phyloP scores from a whole-genome alignment of 1,139 yeast species.

The Yamadazyma atmosphaerica region DNA sequence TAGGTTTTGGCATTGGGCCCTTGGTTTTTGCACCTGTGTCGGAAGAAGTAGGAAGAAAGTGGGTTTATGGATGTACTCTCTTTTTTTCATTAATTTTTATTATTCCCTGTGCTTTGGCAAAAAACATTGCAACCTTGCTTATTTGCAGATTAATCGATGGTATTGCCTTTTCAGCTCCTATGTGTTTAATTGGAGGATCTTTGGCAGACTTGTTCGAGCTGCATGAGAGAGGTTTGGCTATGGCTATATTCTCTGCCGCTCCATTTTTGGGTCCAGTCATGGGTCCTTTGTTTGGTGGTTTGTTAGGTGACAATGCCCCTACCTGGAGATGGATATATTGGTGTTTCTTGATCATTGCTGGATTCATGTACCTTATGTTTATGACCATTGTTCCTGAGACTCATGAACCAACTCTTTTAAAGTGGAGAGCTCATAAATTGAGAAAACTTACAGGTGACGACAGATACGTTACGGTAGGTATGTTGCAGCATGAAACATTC shows the following conservation, averaged over 20 bases:
- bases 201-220: constrained; percentile 71
- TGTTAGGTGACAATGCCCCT: constrained; percentile 56
- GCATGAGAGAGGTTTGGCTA: constrained; percentile 68
- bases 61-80: constrained; percentile 58
- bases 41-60: constrained; percentile 68
- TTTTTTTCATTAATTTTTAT: constrained; percentile 62
- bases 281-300: constrained; percentile 65
- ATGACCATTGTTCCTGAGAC: constrained; percentile 50
- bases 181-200: constrained; percentile 79
- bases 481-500: constrained; percentile 11
- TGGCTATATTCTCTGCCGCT: constrained; percentile 70
- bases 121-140: constrained; percentile 68
- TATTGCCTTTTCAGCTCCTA: constrained; percentile 73
- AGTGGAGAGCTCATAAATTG: constrained; percentile 50
- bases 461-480: constrained; percentile 40
- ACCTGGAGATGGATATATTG: constrained; percentile 84
- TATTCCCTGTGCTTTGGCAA: constrained; percentile 71
- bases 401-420: constrained; percentile 56
- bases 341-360: constrained; percentile 60
- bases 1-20: constrained; percentile 83
- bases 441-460: constrained; percentile 58
- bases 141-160: constrained; percentile 71
- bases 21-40: constrained; percentile 69
- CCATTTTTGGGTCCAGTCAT: constrained; percentile 44
- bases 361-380: constrained; percentile 43